These are phyloP conservation scores for Castanea sativa DNA, from an alignment of 306 rosid genomes.

Conservation along the genomic window DNA sequence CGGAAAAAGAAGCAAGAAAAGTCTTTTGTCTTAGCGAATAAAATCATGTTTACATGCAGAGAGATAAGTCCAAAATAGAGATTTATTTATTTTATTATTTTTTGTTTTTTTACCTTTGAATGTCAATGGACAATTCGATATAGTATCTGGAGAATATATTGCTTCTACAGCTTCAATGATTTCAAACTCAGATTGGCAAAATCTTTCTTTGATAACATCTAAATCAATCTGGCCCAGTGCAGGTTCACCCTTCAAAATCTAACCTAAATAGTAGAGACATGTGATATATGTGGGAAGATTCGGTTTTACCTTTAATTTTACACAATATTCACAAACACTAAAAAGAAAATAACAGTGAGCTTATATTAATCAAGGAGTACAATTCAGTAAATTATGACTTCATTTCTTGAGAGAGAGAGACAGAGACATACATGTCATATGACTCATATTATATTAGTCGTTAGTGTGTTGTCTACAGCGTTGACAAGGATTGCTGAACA, in stretches of 20 bases:
- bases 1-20: not conserved
- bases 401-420: no score
- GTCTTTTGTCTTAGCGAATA: not conserved
- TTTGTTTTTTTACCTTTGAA: not conserved
- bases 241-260: no score
- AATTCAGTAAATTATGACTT: no score
- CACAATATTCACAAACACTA: no score
- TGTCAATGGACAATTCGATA: not conserved
- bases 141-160: no score
- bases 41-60: not conserved
- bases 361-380: no score
- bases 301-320: no score
- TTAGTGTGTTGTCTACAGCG: not conserved
- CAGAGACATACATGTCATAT: not conserved
- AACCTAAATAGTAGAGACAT: no score
- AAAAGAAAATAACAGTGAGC: no score
- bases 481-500: constrained; percentile 6
- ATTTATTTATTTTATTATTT: not conserved
- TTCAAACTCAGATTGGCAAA: not conserved
- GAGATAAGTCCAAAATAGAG: not conserved
- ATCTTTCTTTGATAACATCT: not conserved
- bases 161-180: not conserved
- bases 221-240: no score
- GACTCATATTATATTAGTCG: not conserved
- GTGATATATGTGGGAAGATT: no score